A percentile compares a stretch with the other conserved stretches of the same genome.
Conservation (phyloP, 176 grass and related monocot genomes). For the Chrysopogon serrulatus region DNA sequence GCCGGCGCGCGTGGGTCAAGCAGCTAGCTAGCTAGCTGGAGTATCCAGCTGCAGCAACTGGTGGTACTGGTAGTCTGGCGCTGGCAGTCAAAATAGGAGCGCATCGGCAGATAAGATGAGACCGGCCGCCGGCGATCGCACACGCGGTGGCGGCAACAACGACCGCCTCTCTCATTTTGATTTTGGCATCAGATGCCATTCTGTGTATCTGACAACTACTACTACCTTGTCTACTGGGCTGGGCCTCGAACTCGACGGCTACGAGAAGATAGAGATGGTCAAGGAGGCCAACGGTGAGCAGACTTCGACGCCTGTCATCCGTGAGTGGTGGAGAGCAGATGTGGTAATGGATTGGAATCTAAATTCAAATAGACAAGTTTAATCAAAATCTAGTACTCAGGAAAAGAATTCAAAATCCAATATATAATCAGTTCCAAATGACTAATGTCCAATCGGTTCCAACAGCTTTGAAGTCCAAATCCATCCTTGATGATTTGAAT, state of each 20-base stretch:
- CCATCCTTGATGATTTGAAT: background rate
- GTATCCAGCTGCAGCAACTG: background rate
- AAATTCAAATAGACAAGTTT: background rate
- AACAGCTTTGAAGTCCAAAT: background rate
- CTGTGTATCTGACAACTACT: background rate
- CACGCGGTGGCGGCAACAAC: background rate
- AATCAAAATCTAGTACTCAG: background rate
- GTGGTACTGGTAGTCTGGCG: background rate
- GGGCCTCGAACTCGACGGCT: background rate
- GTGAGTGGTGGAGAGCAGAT: background rate
- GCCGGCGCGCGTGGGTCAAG: slow-evolving; percentile 31
- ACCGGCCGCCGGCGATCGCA: background rate
- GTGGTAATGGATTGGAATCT: background rate
- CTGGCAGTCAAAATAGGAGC: background rate
- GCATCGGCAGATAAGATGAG: background rate
- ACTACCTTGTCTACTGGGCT: background rate
- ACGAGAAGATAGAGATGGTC: background rate
- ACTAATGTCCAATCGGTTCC: background rate
- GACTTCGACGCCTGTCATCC: background rate
- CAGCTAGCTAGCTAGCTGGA: slow-evolving; percentile 8
- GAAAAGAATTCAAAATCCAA: background rate
- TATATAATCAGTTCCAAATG: background rate
- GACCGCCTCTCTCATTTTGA: background rate
- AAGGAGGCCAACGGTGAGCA: background rate
- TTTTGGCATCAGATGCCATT: background rate